Evolutionary conservation across 208 protist genomes (phyloP).

Genomic region (Acanthamoeba divionensis): DNA sequence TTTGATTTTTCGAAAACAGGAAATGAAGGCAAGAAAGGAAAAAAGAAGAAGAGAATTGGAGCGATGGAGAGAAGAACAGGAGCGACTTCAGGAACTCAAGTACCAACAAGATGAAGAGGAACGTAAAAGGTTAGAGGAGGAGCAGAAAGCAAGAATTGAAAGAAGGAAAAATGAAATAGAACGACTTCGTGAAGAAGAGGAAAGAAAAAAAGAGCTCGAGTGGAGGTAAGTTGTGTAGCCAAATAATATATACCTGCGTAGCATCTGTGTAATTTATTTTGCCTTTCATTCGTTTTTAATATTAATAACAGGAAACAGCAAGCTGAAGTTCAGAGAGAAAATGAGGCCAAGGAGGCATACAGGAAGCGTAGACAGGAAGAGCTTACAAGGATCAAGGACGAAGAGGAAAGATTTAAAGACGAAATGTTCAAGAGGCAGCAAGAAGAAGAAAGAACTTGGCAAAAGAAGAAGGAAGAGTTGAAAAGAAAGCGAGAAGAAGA

Average conservation of each 20-base stretch:
- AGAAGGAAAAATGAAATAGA: background rate
- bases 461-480: background rate
- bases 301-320: background rate
- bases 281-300: background rate
- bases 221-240: background rate
- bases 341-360: conserved; percentile 13
- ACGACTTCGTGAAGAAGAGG: conserved; percentile 2
- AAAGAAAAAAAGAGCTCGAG: conserved; percentile 11
- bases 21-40: background rate
- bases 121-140: background rate
- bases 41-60: background rate
- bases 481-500: background rate
- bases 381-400: background rate
- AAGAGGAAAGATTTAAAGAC: conserved; percentile 37
- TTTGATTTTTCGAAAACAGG: too few relatives aligned
- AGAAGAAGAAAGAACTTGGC: background rate
- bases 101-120: background rate
- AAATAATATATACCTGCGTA: background rate
- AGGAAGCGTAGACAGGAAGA: background rate
- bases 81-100: background rate
- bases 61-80: background rate
- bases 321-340: background rate
- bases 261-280: background rate
- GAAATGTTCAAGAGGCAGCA: too few relatives aligned
- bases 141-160: background rate